Conservation (phyloP, 2,329 filamentous ascomycete genomes). For the Periconia sp. region DNA sequence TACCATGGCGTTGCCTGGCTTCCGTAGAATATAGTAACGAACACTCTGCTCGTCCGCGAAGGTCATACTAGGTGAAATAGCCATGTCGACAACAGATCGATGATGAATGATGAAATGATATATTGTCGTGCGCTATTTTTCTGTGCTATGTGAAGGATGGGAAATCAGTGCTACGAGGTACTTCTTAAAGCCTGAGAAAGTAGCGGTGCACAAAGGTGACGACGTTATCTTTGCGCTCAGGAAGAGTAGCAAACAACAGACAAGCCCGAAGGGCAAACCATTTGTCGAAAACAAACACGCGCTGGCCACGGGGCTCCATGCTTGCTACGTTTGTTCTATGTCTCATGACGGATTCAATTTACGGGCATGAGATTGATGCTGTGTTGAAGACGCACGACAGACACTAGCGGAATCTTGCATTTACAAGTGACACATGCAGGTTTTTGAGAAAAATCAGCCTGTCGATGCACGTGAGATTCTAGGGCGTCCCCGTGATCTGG, state of each 20-base stretch:
- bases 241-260: not conserved
- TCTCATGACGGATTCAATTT: not conserved
- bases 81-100: not conserved
- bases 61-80: not conserved
- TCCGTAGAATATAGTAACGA: slow-evolving; percentile 44
- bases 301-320: not conserved
- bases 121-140: not conserved
- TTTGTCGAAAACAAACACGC: not conserved
- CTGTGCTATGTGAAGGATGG: not conserved
- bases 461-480: not conserved
- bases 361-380: not conserved
- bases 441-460: not conserved
- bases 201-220: not conserved
- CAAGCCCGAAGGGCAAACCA: not conserved
- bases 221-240: not conserved
- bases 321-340: not conserved
- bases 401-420: not conserved
- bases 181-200: not conserved
- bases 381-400: not conserved
- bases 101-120: not conserved
- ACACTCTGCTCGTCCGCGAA: slow-evolving; percentile 17
- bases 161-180: not conserved
- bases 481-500: not conserved
- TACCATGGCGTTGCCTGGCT: slow-evolving; percentile 33
- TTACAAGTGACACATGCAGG: not conserved